Evolutionary conservation across 2,329 filamentous ascomycete species (phyloP), one percentile per base, ranked within the genome.

Genomic region (Albifimbria verrucaria): DNA sequence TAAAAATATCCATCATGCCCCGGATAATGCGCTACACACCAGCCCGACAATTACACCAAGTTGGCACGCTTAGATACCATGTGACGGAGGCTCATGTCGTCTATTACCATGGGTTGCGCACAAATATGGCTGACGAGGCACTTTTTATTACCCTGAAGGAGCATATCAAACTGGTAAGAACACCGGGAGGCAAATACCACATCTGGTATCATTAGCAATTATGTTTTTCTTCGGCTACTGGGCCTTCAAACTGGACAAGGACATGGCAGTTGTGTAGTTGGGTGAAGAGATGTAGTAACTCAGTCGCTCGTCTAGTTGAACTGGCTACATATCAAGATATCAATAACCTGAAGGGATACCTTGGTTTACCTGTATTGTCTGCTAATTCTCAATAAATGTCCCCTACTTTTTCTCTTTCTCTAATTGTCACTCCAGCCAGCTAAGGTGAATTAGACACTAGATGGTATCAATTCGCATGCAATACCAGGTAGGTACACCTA

Each of bases 1-100:
- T 71, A 28, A 69, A 69, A 54, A 65, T 71, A n/a, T 62, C 62
- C 2, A 59, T 64, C 2, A 54, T 56, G 1, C 68, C 68, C 4
- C 54, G 55, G 20, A 61, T 70, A 21, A 45, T 57, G 42, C 61
- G 59, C 12, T 51, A 63, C 54, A 60, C 50, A 21, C 55, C 52
- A 24, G 36, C 2, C 32, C 52, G 10, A 15, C 42, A 44, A 44
- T 11, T 7, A 44, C 42, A 20, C 18, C 6, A 44, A 20, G 18
- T 15, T 20, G 61, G 64, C 11, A 56, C 55, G 11, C 52, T 44
- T 10, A 56, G 54, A 7, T 62, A 61, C 43, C 62, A 32, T 3
- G 52, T 68, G 21, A 55, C 63, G 54, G 52, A 62, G 3, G 54
- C 65, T 7, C 62, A 64, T 11, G 65, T 63, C 12, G 59, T 66